Evolutionary conservation across 352 stramenopile genomes (phyloP).

Genomic region (Pythium biforme): DNA sequence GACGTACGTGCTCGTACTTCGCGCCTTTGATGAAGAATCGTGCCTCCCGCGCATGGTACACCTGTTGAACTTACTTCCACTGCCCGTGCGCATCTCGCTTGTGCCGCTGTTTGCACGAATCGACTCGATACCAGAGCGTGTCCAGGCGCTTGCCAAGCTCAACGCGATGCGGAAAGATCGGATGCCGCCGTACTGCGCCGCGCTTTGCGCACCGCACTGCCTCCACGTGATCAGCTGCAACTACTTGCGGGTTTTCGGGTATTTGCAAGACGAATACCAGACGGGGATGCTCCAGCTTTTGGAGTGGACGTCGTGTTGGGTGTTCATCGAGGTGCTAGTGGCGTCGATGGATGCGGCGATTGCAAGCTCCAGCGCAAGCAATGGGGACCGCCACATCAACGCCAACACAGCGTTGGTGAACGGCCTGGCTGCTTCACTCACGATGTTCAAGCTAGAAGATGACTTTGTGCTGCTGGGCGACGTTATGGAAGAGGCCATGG

Average conservation of each 20-base stretch:
- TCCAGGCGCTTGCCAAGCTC: slow-evolving; percentile 27
- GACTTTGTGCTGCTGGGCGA: slow-evolving; percentile 40
- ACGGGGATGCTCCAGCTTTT: slow-evolving; percentile 39
- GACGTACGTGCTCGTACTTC: slow-evolving; percentile 35
- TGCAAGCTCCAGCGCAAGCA: not conserved
- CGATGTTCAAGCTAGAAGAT: slow-evolving; percentile 30
- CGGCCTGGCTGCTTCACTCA: slow-evolving; percentile 40
- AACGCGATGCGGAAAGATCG: slow-evolving; percentile 46
- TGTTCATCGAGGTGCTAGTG: slow-evolving; percentile 47
- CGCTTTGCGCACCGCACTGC: slow-evolving; percentile 32
- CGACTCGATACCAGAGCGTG: slow-evolving; percentile 10
- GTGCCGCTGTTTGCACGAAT: slow-evolving; percentile 17
- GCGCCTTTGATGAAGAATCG: slow-evolving; percentile 32
- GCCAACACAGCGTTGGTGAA: slow-evolving; percentile 32
- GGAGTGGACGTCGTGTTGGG: slow-evolving; percentile 39
- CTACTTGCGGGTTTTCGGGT: slow-evolving; percentile 46
- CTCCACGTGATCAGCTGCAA: slow-evolving; percentile 27
- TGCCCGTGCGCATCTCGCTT: slow-evolving; percentile 38
- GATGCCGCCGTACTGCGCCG: slow-evolving; percentile 34
- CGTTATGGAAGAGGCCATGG: slow-evolving; percentile 47
- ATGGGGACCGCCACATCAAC: slow-evolving; percentile 1
- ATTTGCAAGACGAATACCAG: slow-evolving; percentile 43
- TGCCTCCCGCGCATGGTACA: slow-evolving; percentile 40
- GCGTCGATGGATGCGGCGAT: slow-evolving; percentile 12
- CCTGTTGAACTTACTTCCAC: slow-evolving; percentile 42